A percentile compares a stretch with the other conserved stretches of the same genome.
Evolutionary conservation across 2,329 filamentous ascomycete species (phyloP).

Genomic region (Beauveria pseudobassiana): DNA sequence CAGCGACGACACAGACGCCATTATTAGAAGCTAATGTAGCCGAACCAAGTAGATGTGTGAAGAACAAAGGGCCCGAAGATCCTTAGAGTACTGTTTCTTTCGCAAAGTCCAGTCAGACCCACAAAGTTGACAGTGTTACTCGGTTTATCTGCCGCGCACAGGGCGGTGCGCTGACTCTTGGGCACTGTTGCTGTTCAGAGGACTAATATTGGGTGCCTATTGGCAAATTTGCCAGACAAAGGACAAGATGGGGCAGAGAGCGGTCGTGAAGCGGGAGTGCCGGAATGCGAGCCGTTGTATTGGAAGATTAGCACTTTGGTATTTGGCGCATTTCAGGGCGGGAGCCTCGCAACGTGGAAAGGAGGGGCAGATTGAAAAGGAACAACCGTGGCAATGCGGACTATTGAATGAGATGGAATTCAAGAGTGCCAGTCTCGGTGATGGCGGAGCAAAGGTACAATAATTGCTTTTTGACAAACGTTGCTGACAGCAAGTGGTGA

Average conservation of each 20-base stretch:
- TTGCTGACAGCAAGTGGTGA: background rate
- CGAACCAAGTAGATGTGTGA: background rate
- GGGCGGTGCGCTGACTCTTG: background rate
- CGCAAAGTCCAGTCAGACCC: background rate
- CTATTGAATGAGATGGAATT: background rate
- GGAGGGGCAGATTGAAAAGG: slow-evolving; percentile 1
- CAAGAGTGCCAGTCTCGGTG: background rate
- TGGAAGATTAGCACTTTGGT: slow-evolving; percentile 11
- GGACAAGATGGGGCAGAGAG: background rate
- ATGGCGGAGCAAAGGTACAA: background rate
- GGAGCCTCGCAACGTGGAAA: background rate
- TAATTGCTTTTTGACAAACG: background rate
- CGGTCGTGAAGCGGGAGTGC: background rate
- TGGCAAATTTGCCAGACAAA: background rate
- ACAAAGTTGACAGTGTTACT: background rate
- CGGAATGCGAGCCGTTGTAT: slow-evolving; percentile 13
- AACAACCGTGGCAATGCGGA: background rate
- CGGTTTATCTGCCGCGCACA: background rate
- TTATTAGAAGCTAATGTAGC: slow-evolving; percentile 29
- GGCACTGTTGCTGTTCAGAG: background rate
- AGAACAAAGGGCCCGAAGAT: background rate
- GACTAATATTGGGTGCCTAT: background rate
- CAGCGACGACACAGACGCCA: slow-evolving; percentile 90
- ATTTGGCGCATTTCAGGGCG: slow-evolving; percentile 13
- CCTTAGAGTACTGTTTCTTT: background rate